Conservation (phyloP, 306 rosid genomes). For the Prunus fruticosa region DNA sequence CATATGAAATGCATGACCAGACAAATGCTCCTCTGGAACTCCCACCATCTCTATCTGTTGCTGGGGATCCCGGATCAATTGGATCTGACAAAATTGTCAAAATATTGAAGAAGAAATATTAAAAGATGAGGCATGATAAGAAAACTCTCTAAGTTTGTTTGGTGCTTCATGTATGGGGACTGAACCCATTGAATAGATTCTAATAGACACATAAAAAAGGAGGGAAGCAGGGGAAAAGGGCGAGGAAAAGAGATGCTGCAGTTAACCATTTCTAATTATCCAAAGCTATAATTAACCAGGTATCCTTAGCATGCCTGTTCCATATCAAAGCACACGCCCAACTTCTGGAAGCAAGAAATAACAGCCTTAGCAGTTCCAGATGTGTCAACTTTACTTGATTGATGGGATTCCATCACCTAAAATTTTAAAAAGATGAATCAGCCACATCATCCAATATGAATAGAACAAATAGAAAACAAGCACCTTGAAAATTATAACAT, state of each 20-base stretch:
- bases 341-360: slow-evolving; percentile 77
- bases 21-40: slow-evolving; percentile 83
- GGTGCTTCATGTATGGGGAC: not conserved
- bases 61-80: slow-evolving; percentile 77
- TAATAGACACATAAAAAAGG: not conserved
- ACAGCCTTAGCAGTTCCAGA: slow-evolving; percentile 98
- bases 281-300: not conserved
- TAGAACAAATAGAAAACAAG: not conserved
- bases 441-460: slow-evolving; percentile 21
- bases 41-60: slow-evolving; percentile 83
- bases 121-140: slow-evolving; percentile 6
- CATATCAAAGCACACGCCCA: slow-evolving; percentile 70
- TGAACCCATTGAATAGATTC: not conserved
- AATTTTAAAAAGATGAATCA: slow-evolving; percentile 33
- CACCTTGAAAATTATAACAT: not conserved
- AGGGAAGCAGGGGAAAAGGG: not conserved
- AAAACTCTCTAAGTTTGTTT: not conserved
- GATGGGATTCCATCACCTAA: slow-evolving; percentile 95
- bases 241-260: not conserved
- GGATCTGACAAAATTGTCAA: slow-evolving; percentile 44
- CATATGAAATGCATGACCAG: slow-evolving; percentile 89
- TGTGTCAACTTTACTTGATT: slow-evolving; percentile 81
- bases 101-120: not conserved
- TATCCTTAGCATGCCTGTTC: slow-evolving; percentile 56
- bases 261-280: not conserved